phyloP scores from a whole-genome alignment of 805 yeast species.

The Kluyveromyces starmeri region DNA sequence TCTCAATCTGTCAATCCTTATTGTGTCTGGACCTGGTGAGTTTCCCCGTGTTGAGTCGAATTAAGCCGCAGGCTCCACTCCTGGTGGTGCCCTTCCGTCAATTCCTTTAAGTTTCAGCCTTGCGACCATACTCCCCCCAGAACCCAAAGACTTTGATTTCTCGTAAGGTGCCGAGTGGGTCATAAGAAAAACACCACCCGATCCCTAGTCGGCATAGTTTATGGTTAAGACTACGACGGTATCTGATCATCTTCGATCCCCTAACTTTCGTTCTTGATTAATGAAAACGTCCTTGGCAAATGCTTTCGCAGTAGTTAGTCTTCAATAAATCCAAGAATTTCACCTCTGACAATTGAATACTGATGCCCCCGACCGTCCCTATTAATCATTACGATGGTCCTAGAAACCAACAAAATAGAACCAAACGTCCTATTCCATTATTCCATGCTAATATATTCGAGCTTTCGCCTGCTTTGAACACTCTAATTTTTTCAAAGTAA shows the following conservation, averaged over 20 bases:
- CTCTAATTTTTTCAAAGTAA: slow-evolving; percentile 39
- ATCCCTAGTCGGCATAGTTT: slow-evolving; percentile 41
- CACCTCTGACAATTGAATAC: slow-evolving; percentile 39
- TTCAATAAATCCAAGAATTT: slow-evolving; percentile 39
- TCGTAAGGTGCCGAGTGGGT: slow-evolving; percentile 37
- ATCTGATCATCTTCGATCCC: slow-evolving; percentile 41
- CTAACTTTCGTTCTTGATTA: slow-evolving; percentile 41
- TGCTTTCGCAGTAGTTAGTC: slow-evolving; percentile 41
- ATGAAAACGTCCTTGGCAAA: slow-evolving; percentile 41
- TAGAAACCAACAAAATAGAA: slow-evolving; percentile 36
- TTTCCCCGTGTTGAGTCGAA: no score
- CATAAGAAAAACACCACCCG: slow-evolving; percentile 34
- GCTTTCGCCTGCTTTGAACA: slow-evolving; percentile 40
- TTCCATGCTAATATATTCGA: slow-evolving; percentile 33
- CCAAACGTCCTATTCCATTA: slow-evolving; percentile 39
- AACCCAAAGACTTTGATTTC: slow-evolving; percentile 38
- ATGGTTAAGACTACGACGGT: slow-evolving; percentile 33
- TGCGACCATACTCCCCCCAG: slow-evolving; percentile 41
- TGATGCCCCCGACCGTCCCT: slow-evolving; percentile 41
- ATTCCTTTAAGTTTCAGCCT: neutral
- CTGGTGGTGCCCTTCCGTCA: slow-evolving; percentile 1
- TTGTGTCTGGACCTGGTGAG: no score
- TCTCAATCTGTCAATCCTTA: no score
- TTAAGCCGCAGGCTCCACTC: slow-evolving; percentile 1
- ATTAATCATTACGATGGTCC: slow-evolving; percentile 42